Evolutionary conservation across 2,329 filamentous ascomycete species (phyloP).

Genomic region (Lasiodiplodia theobromae): DNA sequence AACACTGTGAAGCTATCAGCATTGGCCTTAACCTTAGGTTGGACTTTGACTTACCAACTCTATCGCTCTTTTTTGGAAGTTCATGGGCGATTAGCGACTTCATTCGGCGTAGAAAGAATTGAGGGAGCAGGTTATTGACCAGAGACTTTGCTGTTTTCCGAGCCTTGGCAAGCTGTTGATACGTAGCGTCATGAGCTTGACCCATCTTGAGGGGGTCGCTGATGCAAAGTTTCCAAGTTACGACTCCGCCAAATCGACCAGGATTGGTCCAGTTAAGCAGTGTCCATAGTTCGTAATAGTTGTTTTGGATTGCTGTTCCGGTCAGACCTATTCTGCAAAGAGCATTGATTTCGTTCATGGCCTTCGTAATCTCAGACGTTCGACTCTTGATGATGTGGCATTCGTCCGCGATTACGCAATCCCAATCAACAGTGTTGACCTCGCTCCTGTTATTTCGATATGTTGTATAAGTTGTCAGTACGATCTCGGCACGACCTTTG

Average conservation of each 20-base stretch:
- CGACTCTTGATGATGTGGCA: slow-evolving; percentile 88
- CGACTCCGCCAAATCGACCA: slow-evolving; percentile 69
- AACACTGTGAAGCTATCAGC: slow-evolving; percentile 63
- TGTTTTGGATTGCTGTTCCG: slow-evolving; percentile 96
- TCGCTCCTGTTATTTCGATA: slow-evolving; percentile 78
- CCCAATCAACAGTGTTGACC: slow-evolving; percentile 89
- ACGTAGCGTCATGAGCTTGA: slow-evolving; percentile 90
- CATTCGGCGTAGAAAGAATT: slow-evolving; percentile 90
- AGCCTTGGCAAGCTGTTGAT: slow-evolving; percentile 80
- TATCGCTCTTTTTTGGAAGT: slow-evolving; percentile 91
- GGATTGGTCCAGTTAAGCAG: slow-evolving; percentile 96
- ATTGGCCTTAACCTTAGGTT: neutral
- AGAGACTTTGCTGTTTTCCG: slow-evolving; percentile 84
- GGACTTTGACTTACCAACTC: slow-evolving; percentile 65
- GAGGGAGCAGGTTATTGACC: slow-evolving; percentile 84
- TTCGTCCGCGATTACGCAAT: slow-evolving; percentile 93
- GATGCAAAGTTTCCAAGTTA: slow-evolving; percentile 81
- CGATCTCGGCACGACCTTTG: slow-evolving; percentile 81
- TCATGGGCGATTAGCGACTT: slow-evolving; percentile 92
- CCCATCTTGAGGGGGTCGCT: slow-evolving; percentile 82
- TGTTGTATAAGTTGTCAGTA: slow-evolving; percentile 93
- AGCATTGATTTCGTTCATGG: slow-evolving; percentile 89
- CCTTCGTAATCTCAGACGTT: slow-evolving; percentile 76
- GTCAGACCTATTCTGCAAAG: slow-evolving; percentile 92
- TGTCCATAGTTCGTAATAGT: slow-evolving; percentile 96